Evolutionary conservation across 2,329 filamentous ascomycete genomes (phyloP), one percentile per base, ranked within the genome.

Genomic region (Monilinia aucupariae): DNA sequence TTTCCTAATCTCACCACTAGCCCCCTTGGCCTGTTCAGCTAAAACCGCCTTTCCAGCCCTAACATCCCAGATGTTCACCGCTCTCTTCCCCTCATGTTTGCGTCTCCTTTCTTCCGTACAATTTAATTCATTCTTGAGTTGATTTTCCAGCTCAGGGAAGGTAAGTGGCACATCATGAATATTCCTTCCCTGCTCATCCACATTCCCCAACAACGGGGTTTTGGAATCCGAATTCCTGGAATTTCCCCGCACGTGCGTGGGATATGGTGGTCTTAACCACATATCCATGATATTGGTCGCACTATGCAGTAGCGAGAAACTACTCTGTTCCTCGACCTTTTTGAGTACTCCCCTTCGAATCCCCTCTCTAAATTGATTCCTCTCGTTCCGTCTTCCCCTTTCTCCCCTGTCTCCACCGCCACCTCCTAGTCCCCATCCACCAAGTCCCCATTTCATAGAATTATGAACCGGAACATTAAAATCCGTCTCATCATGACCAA

Each of bases 401-500:
- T 39, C 37, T 17, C 39, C 50, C 4, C 49, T 54, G 13, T 39
- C 51, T 10, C 25, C 50, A n/a, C 30, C 47, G 9, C 39, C 50
- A 15, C 22, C 30, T n/a, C 52, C 52, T 25, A 54, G 34, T 15
- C 49, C 59, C 53, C 53, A 55, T 22, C 30, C 41, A 3, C 25
- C 45, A 12, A 54, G n/a, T 30, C 50, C 45, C 52, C 50, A 61
- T 13, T 39, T 48, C 30, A 22, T 41, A 27, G 54, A 41, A 12
- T 47, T 47, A 1, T 25, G 41, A 20, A 56, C 45, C 4, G 54
- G 54, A 17, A 56, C 45, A 39, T 61, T 61, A 43, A 61, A 61
- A 55, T 61, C 59, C 45, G 52, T 45, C 39, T 61, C 59, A n/a
- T 61, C 59, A n/a, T 56, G 59, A 30, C 59, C 59, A 41, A 61